Percentiles rank a stretch among this genome's conserved stretches.
Evolutionary conservation across 2,329 filamentous ascomycete genomes (phyloP).

Genomic region (Xylariaceae sp.): DNA sequence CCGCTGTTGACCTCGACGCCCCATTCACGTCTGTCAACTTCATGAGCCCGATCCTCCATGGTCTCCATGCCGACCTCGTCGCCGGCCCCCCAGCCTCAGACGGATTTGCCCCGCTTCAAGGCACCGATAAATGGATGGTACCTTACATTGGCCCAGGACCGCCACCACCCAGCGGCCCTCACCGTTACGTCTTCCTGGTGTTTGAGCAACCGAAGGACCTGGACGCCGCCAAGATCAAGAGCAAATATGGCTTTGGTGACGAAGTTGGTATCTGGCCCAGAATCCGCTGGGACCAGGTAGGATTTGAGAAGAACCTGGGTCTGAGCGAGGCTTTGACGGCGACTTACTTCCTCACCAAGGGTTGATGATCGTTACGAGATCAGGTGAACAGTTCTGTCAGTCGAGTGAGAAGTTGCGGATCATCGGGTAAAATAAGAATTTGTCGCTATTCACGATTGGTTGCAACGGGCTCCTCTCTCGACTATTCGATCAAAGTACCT

Average conservation of each 20-base stretch:
- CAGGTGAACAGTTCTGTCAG: too few relatives aligned
- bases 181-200: slow-evolving; percentile 13
- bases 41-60: slow-evolving; percentile 12
- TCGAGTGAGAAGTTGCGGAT: too few relatives aligned
- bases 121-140: slow-evolving; percentile 7
- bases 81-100: slow-evolving; percentile 3
- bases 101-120: slow-evolving; percentile 14
- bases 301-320: background rate
- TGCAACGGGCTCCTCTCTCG: too few relatives aligned
- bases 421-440: too few relatives aligned
- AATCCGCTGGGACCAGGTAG: background rate
- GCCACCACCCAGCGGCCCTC: slow-evolving; percentile 12
- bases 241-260: background rate
- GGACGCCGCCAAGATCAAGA: slow-evolving; percentile 7
- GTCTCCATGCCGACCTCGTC: slow-evolving; percentile 12
- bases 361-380: too few relatives aligned
- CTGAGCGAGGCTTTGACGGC: background rate
- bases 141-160: slow-evolving; percentile 10
- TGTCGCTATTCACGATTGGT: too few relatives aligned
- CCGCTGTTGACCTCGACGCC: slow-evolving; percentile 13
- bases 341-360: too few relatives aligned
- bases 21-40: slow-evolving; percentile 13
- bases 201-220: slow-evolving; percentile 11
- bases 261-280: background rate
- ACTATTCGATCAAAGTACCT: too few relatives aligned